A percentile compares a stretch with the other conserved stretches of the same genome.
These are phyloP conservation scores for Scytalidium sp. DNA, from an alignment of 2,329 filamentous ascomycete species.

Conservation along the genomic window DNA sequence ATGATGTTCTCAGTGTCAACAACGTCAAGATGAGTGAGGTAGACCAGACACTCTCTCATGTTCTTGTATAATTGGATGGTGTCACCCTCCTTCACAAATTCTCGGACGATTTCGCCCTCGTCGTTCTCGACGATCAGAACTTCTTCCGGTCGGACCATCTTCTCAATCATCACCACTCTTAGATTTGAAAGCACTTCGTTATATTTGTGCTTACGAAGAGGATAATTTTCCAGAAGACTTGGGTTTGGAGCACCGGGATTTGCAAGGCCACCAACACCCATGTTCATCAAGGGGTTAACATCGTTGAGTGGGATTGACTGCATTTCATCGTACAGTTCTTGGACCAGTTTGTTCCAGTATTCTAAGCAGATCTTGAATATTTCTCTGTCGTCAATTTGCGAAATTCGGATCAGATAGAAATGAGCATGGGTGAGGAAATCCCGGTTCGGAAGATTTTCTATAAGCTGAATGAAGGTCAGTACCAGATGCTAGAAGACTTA, in stretches of 20 bases:
- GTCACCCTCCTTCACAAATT: constrained; percentile 99
- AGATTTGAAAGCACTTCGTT: constrained; percentile 90
- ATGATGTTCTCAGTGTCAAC: constrained; percentile 98
- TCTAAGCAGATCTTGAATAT: constrained; percentile 99
- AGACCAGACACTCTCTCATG: constrained; percentile 93
- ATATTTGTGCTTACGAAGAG: constrained; percentile 97
- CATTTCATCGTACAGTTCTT: constrained; percentile 99
- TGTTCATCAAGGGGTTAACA: constrained; percentile 81
- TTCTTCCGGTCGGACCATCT: constrained; percentile 98
- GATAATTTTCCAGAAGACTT: constrained; percentile 80
- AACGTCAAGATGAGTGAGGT: constrained; percentile 95
- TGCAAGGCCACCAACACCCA: constrained; percentile 67
- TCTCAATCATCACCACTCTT: constrained; percentile 98
- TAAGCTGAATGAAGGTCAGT: constrained; percentile 54
- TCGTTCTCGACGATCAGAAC: constrained; percentile 99
- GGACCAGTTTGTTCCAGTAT: constrained; percentile 98
- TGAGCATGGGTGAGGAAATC: constrained; percentile 95
- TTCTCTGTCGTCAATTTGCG: constrained; percentile 96
- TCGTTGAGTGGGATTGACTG: constrained; percentile 92
- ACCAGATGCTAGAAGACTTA: constrained; percentile 1
- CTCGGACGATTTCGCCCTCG: constrained; percentile 96
- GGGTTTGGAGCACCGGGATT: constrained; percentile 85
- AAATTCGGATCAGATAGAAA: constrained; percentile 97
- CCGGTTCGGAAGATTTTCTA: constrained; percentile 92
- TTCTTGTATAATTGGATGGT: constrained; percentile 99